Evolutionary conservation across 2,329 filamentous ascomycete genomes (phyloP).

Genomic region (Sporothrix variecibatus): DNA sequence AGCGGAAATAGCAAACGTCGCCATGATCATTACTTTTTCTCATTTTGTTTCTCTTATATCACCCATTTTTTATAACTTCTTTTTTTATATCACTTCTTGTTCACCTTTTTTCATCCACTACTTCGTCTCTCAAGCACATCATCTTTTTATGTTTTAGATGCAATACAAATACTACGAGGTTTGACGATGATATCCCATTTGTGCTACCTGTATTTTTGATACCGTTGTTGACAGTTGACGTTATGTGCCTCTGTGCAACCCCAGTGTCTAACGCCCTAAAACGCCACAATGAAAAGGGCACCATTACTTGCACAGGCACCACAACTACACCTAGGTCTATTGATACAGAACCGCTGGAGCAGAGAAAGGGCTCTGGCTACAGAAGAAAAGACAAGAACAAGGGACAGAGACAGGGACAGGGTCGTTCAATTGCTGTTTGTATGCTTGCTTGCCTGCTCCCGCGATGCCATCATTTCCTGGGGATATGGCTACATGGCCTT

Average conservation of each 20-base stretch:
- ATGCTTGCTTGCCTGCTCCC: not conserved
- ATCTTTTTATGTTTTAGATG: not conserved
- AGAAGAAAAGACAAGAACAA: not conserved
- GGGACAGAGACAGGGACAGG: not conserved
- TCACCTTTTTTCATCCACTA: not conserved
- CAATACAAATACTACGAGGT: not conserved
- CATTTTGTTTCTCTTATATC: not conserved
- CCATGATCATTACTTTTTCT: constrained; percentile 1
- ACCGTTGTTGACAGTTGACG: not conserved
- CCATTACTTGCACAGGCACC: not conserved
- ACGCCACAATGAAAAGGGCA: not conserved
- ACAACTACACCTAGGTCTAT: not conserved
- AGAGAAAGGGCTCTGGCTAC: not conserved
- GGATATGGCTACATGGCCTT: constrained; percentile 19
- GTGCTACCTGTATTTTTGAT: not conserved
- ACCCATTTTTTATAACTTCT: not conserved
- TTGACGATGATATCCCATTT: not conserved
- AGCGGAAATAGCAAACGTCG: constrained; percentile 13
- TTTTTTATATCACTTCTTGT: not conserved
- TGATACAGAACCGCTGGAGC: not conserved
- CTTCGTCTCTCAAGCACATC: too few species aligned
- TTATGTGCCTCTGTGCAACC: not conserved
- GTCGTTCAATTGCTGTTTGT: not conserved
- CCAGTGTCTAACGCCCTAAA: not conserved
- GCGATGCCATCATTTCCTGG: constrained; percentile 24